A percentile compares a stretch with the other conserved stretches of the same genome.
phyloP scores from a whole-genome alignment of 2,329 filamentous ascomycete genomes.

The Fusarium irregulare region DNA sequence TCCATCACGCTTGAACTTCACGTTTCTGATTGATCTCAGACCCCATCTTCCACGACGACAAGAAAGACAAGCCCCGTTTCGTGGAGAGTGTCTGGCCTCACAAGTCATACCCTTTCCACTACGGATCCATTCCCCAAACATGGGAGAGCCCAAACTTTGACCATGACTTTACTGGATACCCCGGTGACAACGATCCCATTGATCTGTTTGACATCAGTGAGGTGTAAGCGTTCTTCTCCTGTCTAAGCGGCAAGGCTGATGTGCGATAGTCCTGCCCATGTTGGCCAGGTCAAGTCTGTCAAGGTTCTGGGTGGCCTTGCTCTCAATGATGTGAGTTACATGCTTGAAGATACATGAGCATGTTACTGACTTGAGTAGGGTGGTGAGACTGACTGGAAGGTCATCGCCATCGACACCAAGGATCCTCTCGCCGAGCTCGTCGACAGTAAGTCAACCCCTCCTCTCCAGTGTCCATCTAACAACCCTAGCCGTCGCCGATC shows the following conservation, averaged over 20 bases:
- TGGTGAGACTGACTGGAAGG: constrained; percentile 55
- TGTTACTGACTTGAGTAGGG: constrained; percentile 30
- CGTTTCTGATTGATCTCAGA: constrained; percentile 30
- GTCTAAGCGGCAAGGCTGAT: not conserved
- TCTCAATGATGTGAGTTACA: constrained; percentile 50
- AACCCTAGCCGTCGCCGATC: constrained; percentile 49
- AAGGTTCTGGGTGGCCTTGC: constrained; percentile 56
- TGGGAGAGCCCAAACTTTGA: constrained; percentile 58
- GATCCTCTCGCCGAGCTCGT: constrained; percentile 53
- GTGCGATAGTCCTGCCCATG: constrained; percentile 39
- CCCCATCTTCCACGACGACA: constrained; percentile 57
- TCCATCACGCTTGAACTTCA: no score
- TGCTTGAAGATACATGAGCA: fast-evolving
- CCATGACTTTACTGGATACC: constrained; percentile 52
- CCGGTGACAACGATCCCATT: constrained; percentile 57
- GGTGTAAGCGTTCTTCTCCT: no score
- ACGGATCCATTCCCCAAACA: constrained; percentile 58
- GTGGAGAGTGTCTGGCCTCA: constrained; percentile 58
- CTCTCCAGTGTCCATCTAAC: constrained; percentile 9
- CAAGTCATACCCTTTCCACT: constrained; percentile 57
- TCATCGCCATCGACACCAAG: constrained; percentile 53
- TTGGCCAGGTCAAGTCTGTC: constrained; percentile 56
- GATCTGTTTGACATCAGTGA: constrained; percentile 55
- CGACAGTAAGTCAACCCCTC: constrained; percentile 43
- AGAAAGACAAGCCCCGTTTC: constrained; percentile 51